Evolutionary conservation across 805 yeast genomes (phyloP).

Genomic region (Suhomyces xylopsoci): DNA sequence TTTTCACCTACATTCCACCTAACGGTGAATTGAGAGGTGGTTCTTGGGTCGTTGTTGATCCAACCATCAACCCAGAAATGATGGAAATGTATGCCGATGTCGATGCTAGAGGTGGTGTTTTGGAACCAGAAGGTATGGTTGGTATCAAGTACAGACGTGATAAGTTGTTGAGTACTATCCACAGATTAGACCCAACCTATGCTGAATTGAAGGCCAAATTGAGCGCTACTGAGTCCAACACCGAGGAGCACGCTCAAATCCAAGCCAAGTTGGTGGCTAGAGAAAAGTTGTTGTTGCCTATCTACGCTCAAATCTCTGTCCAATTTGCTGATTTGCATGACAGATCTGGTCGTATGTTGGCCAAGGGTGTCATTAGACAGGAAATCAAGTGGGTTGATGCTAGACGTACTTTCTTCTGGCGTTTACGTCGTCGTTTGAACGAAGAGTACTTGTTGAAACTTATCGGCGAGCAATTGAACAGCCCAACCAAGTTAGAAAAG

Average conservation of each 20-base stretch:
- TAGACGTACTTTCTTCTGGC: slow-evolving; percentile 98
- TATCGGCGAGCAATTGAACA: slow-evolving; percentile 58
- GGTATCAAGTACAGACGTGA: slow-evolving; percentile 97
- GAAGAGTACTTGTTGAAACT: slow-evolving; percentile 84
- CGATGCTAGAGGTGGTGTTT: slow-evolving; percentile 94
- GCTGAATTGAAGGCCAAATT: slow-evolving; percentile 62
- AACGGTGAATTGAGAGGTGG: slow-evolving; percentile 99
- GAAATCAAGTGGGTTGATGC: slow-evolving; percentile 83
- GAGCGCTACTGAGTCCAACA: slow-evolving; percentile 47
- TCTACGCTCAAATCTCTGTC: slow-evolving; percentile 86
- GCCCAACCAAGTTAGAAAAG: slow-evolving; percentile 70
- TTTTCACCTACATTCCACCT: slow-evolving; percentile 96
- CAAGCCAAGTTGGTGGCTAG: slow-evolving; percentile 70
- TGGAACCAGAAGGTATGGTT: slow-evolving; percentile 99
- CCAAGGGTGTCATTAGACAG: slow-evolving; percentile 85
- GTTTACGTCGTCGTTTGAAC: slow-evolving; percentile 90
- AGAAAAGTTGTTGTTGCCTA: slow-evolving; percentile 76
- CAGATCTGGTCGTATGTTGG: slow-evolving; percentile 95
- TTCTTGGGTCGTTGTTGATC: slow-evolving; percentile 99
- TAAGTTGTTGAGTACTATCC: slow-evolving; percentile 86
- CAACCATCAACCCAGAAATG: slow-evolving; percentile 92
- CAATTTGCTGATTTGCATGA: slow-evolving; percentile 99
- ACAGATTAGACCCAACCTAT: slow-evolving; percentile 78
- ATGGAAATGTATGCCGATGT: slow-evolving; percentile 99
- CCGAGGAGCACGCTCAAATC: slow-evolving; percentile 65